Conservation (phyloP, 805 yeast genomes). For the Komagataella kurtzmanii region DNA sequence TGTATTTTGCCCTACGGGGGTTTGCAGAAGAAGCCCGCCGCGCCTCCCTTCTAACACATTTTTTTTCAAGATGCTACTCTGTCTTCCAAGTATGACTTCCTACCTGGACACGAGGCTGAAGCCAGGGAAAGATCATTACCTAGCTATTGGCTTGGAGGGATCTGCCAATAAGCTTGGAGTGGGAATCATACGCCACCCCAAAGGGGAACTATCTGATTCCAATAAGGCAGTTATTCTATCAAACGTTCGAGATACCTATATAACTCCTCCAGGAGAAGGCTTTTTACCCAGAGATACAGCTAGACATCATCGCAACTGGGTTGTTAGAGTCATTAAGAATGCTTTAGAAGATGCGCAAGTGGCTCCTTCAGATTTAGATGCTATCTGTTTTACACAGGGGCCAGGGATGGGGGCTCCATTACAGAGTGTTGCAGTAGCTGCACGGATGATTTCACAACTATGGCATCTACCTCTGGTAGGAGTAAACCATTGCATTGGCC, state of each 20-base stretch:
- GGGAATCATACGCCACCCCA: constrained; percentile 70
- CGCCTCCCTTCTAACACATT: background rate
- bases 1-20: background rate
- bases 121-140: constrained; percentile 32
- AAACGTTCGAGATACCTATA: constrained; percentile 90
- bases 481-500: constrained; percentile 96
- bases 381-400: constrained; percentile 91
- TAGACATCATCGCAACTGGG: constrained; percentile 93
- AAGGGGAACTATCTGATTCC: constrained; percentile 38
- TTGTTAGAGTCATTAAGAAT: constrained; percentile 54
- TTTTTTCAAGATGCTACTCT: too few relatives aligned
- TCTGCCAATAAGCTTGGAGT: constrained; percentile 95
- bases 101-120: constrained; percentile 26
- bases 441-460: constrained; percentile 68
- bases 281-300: constrained; percentile 95
- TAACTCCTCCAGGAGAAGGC: constrained; percentile 98
- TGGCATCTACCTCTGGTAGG: constrained; percentile 85
- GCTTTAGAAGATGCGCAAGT: constrained; percentile 55
- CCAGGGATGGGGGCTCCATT: constrained; percentile 99
- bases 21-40: background rate
- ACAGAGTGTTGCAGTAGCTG: constrained; percentile 85
- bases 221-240: constrained; percentile 68
- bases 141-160: constrained; percentile 91
- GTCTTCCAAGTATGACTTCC: background rate
- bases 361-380: constrained; percentile 39